phyloP scores from a whole-genome alignment of 1,284 basidiomycete species.

The Moesziomyces sp. region DNA sequence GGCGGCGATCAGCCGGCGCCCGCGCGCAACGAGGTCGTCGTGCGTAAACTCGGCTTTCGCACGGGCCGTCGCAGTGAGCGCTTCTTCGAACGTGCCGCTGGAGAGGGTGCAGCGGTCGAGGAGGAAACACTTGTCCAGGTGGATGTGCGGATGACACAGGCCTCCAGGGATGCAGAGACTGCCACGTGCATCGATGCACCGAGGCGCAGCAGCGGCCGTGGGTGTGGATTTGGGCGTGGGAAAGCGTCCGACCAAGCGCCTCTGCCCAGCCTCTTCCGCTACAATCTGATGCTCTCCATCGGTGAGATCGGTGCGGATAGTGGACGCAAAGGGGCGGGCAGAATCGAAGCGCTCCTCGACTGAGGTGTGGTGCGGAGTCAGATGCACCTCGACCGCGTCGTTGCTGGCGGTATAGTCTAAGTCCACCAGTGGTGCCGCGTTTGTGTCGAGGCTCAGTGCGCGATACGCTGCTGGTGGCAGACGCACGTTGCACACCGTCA shows the following conservation, averaged over 20 bases:
- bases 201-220: neutral
- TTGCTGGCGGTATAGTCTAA: conserved; percentile 8
- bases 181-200: conserved; percentile 21
- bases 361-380: conserved; percentile 2
- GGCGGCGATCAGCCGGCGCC: conserved; percentile 20
- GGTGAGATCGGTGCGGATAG: neutral
- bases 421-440: conserved; percentile 16
- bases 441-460: conserved; percentile 1
- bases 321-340: conserved; percentile 4
- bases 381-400: conserved; percentile 8
- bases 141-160: conserved; percentile 46
- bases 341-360: conserved; percentile 1
- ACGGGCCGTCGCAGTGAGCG: conserved; percentile 20
- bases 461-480: conserved; percentile 16
- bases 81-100: conserved; percentile 38
- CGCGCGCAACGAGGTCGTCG: conserved; percentile 18
- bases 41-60: conserved; percentile 31
- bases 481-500: conserved; percentile 16
- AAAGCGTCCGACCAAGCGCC: conserved; percentile 9
- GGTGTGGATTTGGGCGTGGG: neutral
- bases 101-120: conserved; percentile 20
- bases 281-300: too few relatives aligned
- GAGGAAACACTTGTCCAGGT: conserved; percentile 50
- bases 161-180: conserved; percentile 41
- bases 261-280: neutral